Conservation (phyloP, 2,329 filamentous ascomycete genomes). For the Colletotrichum zoysiae region DNA sequence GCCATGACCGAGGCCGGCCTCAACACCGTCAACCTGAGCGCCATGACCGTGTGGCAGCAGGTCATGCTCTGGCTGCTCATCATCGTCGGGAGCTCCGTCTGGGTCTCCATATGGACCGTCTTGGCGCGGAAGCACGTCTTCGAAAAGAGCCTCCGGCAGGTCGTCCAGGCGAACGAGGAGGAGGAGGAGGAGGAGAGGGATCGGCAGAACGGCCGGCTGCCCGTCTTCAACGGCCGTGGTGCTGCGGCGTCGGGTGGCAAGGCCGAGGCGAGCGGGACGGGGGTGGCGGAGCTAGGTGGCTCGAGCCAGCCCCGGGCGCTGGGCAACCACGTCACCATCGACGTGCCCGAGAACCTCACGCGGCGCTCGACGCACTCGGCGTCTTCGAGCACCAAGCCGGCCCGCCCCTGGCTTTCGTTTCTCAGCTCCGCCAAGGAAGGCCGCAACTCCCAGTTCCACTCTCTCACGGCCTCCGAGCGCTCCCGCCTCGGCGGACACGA, state of each 20-base stretch:
- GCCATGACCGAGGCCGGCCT: slow-evolving; percentile 77
- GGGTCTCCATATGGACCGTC: slow-evolving; percentile 75
- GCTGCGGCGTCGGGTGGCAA: neutral
- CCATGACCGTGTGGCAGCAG: slow-evolving; percentile 77
- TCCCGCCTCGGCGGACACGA: slow-evolving; percentile 72
- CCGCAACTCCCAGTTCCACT: slow-evolving; percentile 67
- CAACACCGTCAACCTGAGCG: slow-evolving; percentile 74
- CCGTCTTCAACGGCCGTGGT: slow-evolving; percentile 19
- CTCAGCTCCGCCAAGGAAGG: slow-evolving; percentile 56
- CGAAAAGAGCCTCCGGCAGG: slow-evolving; percentile 68
- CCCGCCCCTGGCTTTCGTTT: slow-evolving; percentile 50
- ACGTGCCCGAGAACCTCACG: neutral
- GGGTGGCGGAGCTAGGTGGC: neutral
- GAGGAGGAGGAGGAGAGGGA: slow-evolving; percentile 52
- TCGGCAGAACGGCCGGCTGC: slow-evolving; percentile 47
- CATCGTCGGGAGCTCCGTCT: slow-evolving; percentile 74
- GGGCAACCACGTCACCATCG: neutral
- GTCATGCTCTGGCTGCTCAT: slow-evolving; percentile 74
- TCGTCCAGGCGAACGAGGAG: slow-evolving; percentile 58
- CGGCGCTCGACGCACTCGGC: slow-evolving; percentile 21
- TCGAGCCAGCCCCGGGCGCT: neutral
- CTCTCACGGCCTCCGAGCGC: slow-evolving; percentile 65
- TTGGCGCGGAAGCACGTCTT: slow-evolving; percentile 72
- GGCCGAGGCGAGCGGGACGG: neutral
- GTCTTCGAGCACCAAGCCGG: slow-evolving; percentile 16